Conservation (phyloP, 805 yeast genomes). For the Metschnikowia lochheadii region DNA sequence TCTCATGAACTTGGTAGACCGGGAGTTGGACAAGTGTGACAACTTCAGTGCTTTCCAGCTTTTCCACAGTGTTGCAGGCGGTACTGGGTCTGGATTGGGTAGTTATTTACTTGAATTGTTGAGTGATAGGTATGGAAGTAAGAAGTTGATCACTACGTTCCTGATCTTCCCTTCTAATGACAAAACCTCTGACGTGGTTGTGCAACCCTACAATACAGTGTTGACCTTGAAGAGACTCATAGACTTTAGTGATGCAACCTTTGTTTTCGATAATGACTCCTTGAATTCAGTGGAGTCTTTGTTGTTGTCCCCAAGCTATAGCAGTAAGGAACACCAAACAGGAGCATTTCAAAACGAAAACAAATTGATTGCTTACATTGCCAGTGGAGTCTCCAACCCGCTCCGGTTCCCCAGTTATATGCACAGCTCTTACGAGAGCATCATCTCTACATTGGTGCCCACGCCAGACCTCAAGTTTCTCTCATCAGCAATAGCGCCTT, state of each 20-base stretch:
- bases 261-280: constrained; percentile 91
- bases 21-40: constrained; percentile 88
- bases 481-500: constrained; percentile 39
- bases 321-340: constrained; percentile 12
- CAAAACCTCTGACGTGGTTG: constrained; percentile 87
- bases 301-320: constrained; percentile 17
- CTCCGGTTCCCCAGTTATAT: constrained; percentile 88
- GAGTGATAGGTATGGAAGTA: constrained; percentile 71
- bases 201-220: constrained; percentile 91
- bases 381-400: constrained; percentile 83
- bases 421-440: constrained; percentile 79
- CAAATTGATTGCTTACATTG: constrained; percentile 77
- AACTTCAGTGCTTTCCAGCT: constrained; percentile 86
- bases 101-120: constrained; percentile 73
- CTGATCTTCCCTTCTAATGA: constrained; percentile 83
- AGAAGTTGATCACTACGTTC: constrained; percentile 78
- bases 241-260: constrained; percentile 78
- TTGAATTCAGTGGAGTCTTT: constrained; percentile 65
- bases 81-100: constrained; percentile 97
- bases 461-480: constrained; percentile 70
- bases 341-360: constrained; percentile 71
- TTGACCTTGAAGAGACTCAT: constrained; percentile 77
- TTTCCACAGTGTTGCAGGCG: constrained; percentile 95
- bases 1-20: constrained; percentile 77
- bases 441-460: constrained; percentile 78